Base-by-base conservation (phyloP, 169 alveolate species). In the Blepharisma undulans region DNA sequence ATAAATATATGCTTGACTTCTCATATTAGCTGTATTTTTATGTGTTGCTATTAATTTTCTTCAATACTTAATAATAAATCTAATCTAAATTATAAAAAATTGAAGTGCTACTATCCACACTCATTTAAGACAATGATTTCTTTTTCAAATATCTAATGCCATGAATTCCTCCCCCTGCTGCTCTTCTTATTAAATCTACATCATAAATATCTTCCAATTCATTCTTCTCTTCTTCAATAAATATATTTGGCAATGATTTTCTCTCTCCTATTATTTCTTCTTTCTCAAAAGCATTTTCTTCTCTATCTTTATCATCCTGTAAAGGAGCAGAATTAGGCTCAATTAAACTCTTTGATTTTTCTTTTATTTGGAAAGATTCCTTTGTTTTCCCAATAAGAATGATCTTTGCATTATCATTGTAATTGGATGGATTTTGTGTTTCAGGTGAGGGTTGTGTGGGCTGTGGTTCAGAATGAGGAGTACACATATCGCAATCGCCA, bases 81-180 rank as follows among this genome's bases (percentile, higher is more conserved):
- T n/a, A n/a, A n/a, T n/a, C n/a, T n/a, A n/a, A n/a, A n/a, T n/a
- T n/a, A n/a, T n/a, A n/a, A n/a, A n/a, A n/a, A n/a, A n/a, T n/a
- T n/a, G n/a, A n/a, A n/a, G n/a, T n/a, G n/a, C n/a, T n/a, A n/a
- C 10, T 48, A 1, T 48, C 14, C 16, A 48, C 14, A 18, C 66
- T 48, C 66, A 12, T 18, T 48, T 48, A 48, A 48, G 66, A 48
- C 14, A 18, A 48, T 18, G 14, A 48, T 48, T 48, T 48, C 66
- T 78, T 78, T 32, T 32, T 78, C 18, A 78, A 78, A 32, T 29
- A 78, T 32, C 86, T 12, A 21, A 78, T 78, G 34, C 86, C 86
- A 32, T 27, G 34, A 32, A 78, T 32, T 21, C 86, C 60, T 6
- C 86, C 60, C 6, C 86, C 86, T 29, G 86, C 86, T 21, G 86